A percentile compares a stretch with the other conserved stretches of the same genome.
These are phyloP conservation scores for Acanthamoeba culbertsoni DNA, from an alignment of 208 protist species.

Conservation along the genomic window DNA sequence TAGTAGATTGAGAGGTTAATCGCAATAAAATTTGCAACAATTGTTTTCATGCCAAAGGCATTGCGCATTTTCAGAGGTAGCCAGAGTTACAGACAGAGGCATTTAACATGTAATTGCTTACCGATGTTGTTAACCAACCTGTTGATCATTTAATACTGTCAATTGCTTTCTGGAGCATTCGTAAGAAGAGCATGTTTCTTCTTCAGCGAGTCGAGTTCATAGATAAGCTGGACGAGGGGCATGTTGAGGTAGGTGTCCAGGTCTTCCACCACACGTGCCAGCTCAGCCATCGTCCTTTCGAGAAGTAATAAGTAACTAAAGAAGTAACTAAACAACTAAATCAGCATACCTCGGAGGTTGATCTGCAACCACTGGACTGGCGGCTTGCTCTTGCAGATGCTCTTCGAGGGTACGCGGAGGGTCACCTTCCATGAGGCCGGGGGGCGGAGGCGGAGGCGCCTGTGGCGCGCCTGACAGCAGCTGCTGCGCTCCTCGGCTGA, in stretches of 20 bases:
- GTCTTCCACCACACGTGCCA: not conserved
- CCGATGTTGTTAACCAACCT: no score
- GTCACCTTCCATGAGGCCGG: not conserved
- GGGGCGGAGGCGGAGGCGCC: not conserved
- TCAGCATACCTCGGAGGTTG: no score
- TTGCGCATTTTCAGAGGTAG: no score
- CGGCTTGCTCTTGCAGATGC: not conserved
- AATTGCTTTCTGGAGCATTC: no score
- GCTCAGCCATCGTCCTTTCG: not conserved
- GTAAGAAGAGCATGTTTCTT: not conserved
- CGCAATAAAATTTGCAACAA: no score
- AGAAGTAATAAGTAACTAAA: no score
- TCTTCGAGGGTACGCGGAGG: not conserved
- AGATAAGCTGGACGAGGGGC: conserved; percentile 9
- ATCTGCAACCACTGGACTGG: not conserved
- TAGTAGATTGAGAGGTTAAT: no score
- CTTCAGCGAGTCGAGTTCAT: not conserved
- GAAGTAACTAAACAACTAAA: not conserved
- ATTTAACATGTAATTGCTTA: no score
- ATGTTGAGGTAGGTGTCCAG: not conserved
- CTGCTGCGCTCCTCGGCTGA: not conserved
- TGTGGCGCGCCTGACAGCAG: not conserved
- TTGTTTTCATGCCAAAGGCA: no score
- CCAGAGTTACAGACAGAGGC: no score
- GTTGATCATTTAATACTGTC: no score